phyloP scores from a whole-genome alignment of 495 filamentous ascomycete genomes.

The Penicillium manginii region DNA sequence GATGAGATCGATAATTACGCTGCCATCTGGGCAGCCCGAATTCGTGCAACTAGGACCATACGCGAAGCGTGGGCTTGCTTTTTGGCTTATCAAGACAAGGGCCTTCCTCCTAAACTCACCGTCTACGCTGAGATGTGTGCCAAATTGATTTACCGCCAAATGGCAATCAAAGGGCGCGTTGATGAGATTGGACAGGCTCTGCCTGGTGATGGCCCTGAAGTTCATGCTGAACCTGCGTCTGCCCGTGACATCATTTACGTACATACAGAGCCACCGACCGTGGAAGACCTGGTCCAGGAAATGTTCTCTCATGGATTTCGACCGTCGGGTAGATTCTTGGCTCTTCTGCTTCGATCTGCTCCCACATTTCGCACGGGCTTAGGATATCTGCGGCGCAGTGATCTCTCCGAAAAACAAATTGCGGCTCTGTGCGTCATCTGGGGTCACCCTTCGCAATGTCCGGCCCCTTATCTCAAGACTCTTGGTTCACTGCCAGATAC shows the following conservation, averaged over 20 bases:
- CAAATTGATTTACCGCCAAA: slow-evolving; percentile 55
- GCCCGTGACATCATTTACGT: slow-evolving; percentile 63
- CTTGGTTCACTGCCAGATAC: slow-evolving; percentile 40
- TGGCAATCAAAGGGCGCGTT: slow-evolving; percentile 25
- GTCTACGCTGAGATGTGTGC: slow-evolving; percentile 65
- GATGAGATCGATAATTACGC: slow-evolving; percentile 20
- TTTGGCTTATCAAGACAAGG: slow-evolving; percentile 52
- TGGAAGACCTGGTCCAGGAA: slow-evolving; percentile 55
- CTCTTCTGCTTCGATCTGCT: slow-evolving; percentile 51
- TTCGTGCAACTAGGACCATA: slow-evolving; percentile 67
- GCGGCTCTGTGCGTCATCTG: slow-evolving; percentile 37
- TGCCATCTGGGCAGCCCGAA: slow-evolving; percentile 61
- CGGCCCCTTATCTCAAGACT: slow-evolving; percentile 18
- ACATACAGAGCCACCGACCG: slow-evolving; percentile 54
- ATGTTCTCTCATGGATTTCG: slow-evolving; percentile 55
- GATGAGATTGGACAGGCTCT: slow-evolving; percentile 37
- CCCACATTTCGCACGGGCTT: slow-evolving; percentile 42
- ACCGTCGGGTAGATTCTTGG: slow-evolving; percentile 47
- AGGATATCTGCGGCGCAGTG: slow-evolving; percentile 43
- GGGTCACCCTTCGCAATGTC: slow-evolving; percentile 18
- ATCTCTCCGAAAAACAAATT: slow-evolving; percentile 37
- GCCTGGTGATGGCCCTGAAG: slow-evolving; percentile 65
- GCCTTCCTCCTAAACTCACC: slow-evolving; percentile 31
- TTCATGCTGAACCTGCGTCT: slow-evolving; percentile 57
- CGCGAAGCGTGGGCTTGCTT: slow-evolving; percentile 77